phyloP scores from a whole-genome alignment of 2,329 filamentous ascomycete genomes.

The Knufia fluminis region DNA sequence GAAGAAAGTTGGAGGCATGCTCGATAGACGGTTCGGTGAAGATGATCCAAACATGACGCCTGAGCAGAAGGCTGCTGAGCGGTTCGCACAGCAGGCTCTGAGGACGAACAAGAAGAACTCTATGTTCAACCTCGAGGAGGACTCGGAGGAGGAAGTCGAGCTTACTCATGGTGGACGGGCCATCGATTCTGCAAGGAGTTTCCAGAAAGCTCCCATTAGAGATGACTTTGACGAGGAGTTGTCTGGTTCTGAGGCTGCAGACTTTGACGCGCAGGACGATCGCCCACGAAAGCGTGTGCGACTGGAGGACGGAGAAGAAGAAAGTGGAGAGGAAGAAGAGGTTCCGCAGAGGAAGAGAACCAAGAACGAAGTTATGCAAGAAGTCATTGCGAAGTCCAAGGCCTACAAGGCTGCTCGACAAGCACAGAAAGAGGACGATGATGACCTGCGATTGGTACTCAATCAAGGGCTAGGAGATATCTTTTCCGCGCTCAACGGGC shows the following conservation, averaged over 20 bases:
- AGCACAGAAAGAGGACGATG: slow-evolving; percentile 72
- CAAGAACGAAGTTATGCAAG: slow-evolving; percentile 96
- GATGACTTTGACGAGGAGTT: slow-evolving; percentile 80
- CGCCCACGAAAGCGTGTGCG: slow-evolving; percentile 39
- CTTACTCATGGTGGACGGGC: slow-evolving; percentile 79
- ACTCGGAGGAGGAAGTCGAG: slow-evolving; percentile 56
- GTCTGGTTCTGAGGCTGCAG: slow-evolving; percentile 35
- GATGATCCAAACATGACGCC: slow-evolving; percentile 88
- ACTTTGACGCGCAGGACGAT: slow-evolving; percentile 30
- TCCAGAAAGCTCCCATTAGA: too few relatives aligned
- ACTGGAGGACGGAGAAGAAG: slow-evolving; percentile 41
- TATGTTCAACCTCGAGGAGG: slow-evolving; percentile 85
- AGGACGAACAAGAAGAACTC: slow-evolving; percentile 64
- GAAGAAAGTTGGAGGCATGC: slow-evolving; percentile 83
- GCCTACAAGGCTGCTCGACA: slow-evolving; percentile 90
- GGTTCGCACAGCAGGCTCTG: slow-evolving; percentile 84
- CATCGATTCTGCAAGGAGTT: slow-evolving; percentile 48
- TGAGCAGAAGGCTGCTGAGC: slow-evolving; percentile 82
- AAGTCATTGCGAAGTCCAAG: slow-evolving; percentile 96
- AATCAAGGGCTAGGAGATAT: slow-evolving; percentile 76
- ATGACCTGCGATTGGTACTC: slow-evolving; percentile 72
- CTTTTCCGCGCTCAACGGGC: slow-evolving; percentile 57
- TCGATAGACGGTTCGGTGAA: slow-evolving; percentile 92
- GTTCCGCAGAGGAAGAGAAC: slow-evolving; percentile 55
- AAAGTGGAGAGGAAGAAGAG: slow-evolving; percentile 39